Conservation (phyloP, 2,329 filamentous ascomycete species). For the Fonsecaea nubica region DNA sequence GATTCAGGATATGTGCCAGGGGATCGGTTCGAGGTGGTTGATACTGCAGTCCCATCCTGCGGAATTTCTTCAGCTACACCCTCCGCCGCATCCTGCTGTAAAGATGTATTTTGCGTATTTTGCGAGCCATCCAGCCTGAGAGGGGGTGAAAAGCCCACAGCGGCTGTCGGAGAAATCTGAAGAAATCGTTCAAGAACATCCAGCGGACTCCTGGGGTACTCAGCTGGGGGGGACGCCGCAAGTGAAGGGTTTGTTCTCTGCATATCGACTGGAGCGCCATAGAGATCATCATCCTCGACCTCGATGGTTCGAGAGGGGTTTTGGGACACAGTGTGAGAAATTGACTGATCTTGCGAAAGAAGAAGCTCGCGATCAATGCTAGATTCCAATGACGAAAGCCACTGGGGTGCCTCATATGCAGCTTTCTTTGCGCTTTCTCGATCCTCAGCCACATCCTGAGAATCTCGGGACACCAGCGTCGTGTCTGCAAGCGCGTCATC, state of each 20-base stretch:
- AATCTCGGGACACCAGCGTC: background rate
- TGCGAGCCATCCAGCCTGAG: background rate
- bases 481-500: background rate
- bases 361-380: constrained; percentile 21
- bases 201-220: constrained; percentile 17
- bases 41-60: constrained; percentile 16
- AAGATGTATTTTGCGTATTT: background rate
- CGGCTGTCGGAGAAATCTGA: constrained; percentile 24
- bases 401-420: constrained; percentile 8
- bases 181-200: constrained; percentile 32
- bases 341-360: background rate
- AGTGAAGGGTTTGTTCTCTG: background rate
- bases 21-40: constrained; percentile 9
- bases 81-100: background rate
- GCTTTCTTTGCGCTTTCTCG: background rate
- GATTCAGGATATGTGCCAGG: constrained; percentile 18
- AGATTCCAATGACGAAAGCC: constrained; percentile 22
- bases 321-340: background rate
- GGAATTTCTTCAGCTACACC: background rate
- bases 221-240: background rate
- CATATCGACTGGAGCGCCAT: constrained; percentile 25
- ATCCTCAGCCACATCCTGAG: background rate
- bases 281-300: constrained; percentile 33
- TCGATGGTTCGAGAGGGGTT: background rate
- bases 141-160: background rate